A percentile compares a stretch with the other conserved stretches of the same genome.
Evolutionary conservation across 2,329 filamentous ascomycete genomes (phyloP).

Genomic region (Geoglossum cookeanum): DNA sequence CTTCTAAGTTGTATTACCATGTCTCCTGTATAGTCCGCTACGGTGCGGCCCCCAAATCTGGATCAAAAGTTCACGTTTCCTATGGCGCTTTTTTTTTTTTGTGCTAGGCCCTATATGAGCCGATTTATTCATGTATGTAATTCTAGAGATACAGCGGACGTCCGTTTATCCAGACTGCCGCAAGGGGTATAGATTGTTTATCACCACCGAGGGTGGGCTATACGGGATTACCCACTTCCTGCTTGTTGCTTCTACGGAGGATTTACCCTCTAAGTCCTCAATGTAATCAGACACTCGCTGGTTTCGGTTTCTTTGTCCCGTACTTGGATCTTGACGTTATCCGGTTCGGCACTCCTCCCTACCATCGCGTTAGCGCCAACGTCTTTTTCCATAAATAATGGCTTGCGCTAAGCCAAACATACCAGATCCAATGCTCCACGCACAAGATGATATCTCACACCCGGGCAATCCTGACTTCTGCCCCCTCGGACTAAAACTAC

Average conservation of each 20-base stretch:
- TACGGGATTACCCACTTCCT: no score
- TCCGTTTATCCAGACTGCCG: background rate
- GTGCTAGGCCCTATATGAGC: background rate
- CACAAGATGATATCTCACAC: conserved; percentile 90
- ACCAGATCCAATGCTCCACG: conserved; percentile 86
- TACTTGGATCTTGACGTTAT: conserved; percentile 84
- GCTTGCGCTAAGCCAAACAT: conserved; percentile 9
- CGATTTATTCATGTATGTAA: background rate
- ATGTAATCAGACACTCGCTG: conserved; percentile 26
- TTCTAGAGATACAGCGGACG: background rate
- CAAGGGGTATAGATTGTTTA: background rate
- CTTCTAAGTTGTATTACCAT: background rate
- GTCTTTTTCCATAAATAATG: background rate
- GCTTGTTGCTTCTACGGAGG: no score
- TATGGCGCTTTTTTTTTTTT: background rate
- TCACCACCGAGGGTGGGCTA: no score
- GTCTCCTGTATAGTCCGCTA: background rate
- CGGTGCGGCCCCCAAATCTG: background rate
- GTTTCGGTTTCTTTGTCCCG: conserved; percentile 97
- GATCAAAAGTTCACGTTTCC: background rate
- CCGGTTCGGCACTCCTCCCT: conserved; percentile 82
- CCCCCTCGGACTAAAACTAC: conserved; percentile 93
- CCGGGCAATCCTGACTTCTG: conserved; percentile 88
- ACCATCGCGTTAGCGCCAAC: background rate
- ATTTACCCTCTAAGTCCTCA: background rate